Evolutionary conservation across 805 yeast species (phyloP).

Genomic region (Sugiyamaella qingdaonensis): DNA sequence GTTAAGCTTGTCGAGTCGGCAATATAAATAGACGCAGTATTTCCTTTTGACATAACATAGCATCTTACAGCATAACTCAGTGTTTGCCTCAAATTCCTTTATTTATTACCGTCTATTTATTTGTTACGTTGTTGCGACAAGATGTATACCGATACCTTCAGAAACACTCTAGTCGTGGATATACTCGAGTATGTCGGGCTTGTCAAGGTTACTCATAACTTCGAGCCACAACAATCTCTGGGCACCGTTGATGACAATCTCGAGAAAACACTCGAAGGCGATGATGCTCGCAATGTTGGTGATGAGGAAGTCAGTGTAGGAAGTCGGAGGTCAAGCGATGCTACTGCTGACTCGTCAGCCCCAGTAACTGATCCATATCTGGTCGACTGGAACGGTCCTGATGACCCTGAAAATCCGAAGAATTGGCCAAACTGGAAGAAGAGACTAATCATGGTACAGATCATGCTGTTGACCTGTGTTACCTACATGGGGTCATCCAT

Average conservation of each 20-base stretch:
- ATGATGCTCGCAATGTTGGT: not conserved
- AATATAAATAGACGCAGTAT: no score
- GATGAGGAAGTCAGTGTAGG: not conserved
- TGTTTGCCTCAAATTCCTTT: no score
- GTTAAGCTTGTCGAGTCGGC: no score
- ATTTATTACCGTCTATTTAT: not conserved
- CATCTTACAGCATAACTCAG: no score
- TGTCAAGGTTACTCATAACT: slow-evolving; percentile 10
- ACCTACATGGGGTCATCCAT: slow-evolving; percentile 60
- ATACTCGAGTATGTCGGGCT: slow-evolving; percentile 12
- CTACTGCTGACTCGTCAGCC: not conserved
- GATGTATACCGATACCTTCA: slow-evolving; percentile 11
- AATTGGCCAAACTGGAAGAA: slow-evolving; percentile 51
- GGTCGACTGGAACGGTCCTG: slow-evolving; percentile 32
- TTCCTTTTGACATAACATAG: no score
- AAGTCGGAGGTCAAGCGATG: not conserved
- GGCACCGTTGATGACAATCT: not conserved
- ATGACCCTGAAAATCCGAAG: slow-evolving; percentile 41
- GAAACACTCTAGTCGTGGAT: slow-evolving; percentile 14
- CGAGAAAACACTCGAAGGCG: not conserved
- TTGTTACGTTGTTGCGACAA: not conserved
- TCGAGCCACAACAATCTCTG: slow-evolving; percentile 7
- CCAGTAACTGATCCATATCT: slow-evolving; percentile 22
- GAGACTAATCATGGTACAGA: slow-evolving; percentile 35
- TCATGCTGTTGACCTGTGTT: slow-evolving; percentile 45